These are phyloP conservation scores for Ceratobasidium sp. DNA, from an alignment of 1,284 basidiomycete species.

Conservation along the genomic window DNA sequence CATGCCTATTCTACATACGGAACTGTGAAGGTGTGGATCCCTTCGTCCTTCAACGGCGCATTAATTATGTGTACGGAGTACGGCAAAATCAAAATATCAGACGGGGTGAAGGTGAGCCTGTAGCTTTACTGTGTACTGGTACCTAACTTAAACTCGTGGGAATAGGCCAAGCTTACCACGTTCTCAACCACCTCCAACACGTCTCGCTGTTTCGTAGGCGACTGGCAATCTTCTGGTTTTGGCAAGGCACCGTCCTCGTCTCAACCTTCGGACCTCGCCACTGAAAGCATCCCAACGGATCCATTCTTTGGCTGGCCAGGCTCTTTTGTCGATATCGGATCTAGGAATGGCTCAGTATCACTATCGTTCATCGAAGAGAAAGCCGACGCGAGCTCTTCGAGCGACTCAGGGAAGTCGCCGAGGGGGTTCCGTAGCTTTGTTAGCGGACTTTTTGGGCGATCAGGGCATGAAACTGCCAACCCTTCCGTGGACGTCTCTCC, in stretches of 20 bases:
- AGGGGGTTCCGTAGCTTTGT: too few relatives aligned
- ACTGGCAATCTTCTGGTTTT: slow-evolving; percentile 18
- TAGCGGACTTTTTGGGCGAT: too few relatives aligned
- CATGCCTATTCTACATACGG: slow-evolving; percentile 1
- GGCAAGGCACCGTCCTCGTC: background rate
- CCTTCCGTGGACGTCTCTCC: too few relatives aligned
- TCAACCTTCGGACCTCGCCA: background rate
- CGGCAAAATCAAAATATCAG: slow-evolving; percentile 24
- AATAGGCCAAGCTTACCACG: slow-evolving; percentile 13
- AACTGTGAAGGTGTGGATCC: background rate
- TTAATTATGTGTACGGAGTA: slow-evolving; percentile 1
- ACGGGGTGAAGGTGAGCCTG: slow-evolving; percentile 3
- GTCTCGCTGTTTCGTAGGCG: slow-evolving; percentile 4
- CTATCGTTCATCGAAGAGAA: too few relatives aligned
- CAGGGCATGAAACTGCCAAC: too few relatives aligned
- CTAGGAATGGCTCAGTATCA: slow-evolving; percentile 4
- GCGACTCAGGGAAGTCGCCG: too few relatives aligned
- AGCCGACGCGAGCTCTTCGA: too few relatives aligned
- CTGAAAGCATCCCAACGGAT: background rate
- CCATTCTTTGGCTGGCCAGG: slow-evolving; percentile 21
- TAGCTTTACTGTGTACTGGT: too few relatives aligned
- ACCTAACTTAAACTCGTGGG: too few relatives aligned
- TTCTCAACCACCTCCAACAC: slow-evolving; percentile 5
- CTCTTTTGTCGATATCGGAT: background rate
- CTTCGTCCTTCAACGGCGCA: slow-evolving; percentile 22